Percentiles rank a stretch among this genome's conserved stretches.
Conservation (phyloP, 768 basidiomycete genomes). For the Lactarius indigo region DNA sequence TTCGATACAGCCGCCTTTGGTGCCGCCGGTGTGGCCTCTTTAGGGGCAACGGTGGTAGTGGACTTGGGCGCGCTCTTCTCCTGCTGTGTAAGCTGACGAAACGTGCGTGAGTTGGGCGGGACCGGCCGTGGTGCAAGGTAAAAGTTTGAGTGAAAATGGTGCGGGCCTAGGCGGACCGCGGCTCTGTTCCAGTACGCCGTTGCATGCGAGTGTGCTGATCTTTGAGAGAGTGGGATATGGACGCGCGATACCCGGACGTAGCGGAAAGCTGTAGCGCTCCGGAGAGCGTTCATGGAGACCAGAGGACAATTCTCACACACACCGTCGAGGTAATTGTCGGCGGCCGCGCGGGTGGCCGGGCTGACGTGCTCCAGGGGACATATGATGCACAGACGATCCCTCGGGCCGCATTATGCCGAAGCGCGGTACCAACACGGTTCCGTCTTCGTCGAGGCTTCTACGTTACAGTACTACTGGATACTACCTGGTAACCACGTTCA, state of each 20-base stretch:
- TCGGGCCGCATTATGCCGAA: background rate
- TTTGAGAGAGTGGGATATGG: background rate
- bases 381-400: background rate
- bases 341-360: background rate
- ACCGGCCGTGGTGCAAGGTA: background rate
- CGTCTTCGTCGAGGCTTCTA: too few species aligned
- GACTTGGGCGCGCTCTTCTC: background rate
- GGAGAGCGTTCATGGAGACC: constrained; percentile 7
- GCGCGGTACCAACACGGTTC: too few species aligned
- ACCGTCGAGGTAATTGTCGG: background rate
- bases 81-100: constrained; percentile 12
- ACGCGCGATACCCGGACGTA: background rate
- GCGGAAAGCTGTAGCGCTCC: background rate
- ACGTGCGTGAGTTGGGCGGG: background rate
- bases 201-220: background rate
- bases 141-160: background rate
- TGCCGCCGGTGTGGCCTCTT: background rate
- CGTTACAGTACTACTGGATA: too few species aligned
- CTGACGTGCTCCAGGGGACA: background rate
- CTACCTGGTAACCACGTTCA: too few species aligned
- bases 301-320: background rate
- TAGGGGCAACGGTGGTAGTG: background rate
- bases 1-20: constrained; percentile 10
- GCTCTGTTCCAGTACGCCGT: background rate
- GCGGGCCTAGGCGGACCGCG: constrained; percentile 9